phyloP scores from a whole-genome alignment of 768 basidiomycete genomes.

The Cantharellus cinnabarinus region DNA sequence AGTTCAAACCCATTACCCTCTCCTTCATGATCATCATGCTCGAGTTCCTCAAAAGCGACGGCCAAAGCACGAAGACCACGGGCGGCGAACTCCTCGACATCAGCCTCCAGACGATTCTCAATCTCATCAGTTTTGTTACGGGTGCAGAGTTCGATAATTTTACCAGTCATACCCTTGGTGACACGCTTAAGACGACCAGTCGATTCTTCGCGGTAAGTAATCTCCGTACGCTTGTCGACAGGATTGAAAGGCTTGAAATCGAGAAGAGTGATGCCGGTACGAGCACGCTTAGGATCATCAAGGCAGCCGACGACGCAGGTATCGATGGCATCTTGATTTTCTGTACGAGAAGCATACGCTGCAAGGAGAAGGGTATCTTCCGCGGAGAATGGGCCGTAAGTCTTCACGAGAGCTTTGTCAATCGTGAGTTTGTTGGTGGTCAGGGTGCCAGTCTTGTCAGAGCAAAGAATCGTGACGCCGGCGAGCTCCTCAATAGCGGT shows the following conservation, averaged over 20 bases:
- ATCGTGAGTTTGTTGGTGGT: slow-evolving; percentile 99
- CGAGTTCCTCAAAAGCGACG: slow-evolving; percentile 84
- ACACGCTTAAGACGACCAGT: slow-evolving; percentile 96
- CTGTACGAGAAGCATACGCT: slow-evolving; percentile 90
- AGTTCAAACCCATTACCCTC: slow-evolving; percentile 96
- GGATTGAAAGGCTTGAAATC: slow-evolving; percentile 99
- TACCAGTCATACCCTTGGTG: slow-evolving; percentile 99
- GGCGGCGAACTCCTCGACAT: slow-evolving; percentile 87
- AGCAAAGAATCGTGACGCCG: slow-evolving; percentile 95
- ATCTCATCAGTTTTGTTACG: slow-evolving; percentile 91
- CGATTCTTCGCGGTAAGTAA: slow-evolving; percentile 87
- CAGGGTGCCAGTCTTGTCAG: slow-evolving; percentile 95
- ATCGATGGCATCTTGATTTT: slow-evolving; percentile 98
- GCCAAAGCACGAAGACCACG: slow-evolving; percentile 97
- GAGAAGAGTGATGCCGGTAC: slow-evolving; percentile 82
- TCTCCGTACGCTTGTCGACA: slow-evolving; percentile 97
- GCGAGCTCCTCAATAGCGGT: slow-evolving; percentile 97
- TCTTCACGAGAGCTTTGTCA: slow-evolving; percentile 76
- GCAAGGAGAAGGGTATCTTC: slow-evolving; percentile 87
- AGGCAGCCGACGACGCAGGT: slow-evolving; percentile 64
- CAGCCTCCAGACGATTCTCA: slow-evolving; percentile 78
- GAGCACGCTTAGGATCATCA: slow-evolving; percentile 51
- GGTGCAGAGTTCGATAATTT: slow-evolving; percentile 90
- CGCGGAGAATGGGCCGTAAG: slow-evolving; percentile 70
- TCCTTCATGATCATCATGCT: slow-evolving; percentile 58